A percentile compares a stretch with the other conserved stretches of the same genome.
Conservation (phyloP, 176 grass and related monocot genomes). For the Puccinellia tenuiflora region DNA sequence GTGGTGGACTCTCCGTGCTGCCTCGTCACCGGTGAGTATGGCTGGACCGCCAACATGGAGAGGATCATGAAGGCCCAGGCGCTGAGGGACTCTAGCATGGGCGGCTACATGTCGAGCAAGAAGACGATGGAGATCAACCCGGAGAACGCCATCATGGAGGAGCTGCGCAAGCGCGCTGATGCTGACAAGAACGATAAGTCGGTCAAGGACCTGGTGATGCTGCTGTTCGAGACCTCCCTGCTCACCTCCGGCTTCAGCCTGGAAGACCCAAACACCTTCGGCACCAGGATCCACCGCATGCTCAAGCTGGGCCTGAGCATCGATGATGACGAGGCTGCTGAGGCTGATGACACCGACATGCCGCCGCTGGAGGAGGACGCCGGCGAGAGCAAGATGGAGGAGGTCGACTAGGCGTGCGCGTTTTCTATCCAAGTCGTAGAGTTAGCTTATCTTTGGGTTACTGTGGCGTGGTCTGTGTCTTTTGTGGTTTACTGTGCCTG, state of each 20-base stretch:
- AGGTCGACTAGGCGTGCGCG: conserved; percentile 60
- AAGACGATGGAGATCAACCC: conserved; percentile 99
- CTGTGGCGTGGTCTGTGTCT: neutral
- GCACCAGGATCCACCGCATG: conserved; percentile 93
- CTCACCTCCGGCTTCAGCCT: conserved; percentile 98
- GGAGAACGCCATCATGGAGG: conserved; percentile 88
- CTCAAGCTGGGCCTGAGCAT: conserved; percentile 92
- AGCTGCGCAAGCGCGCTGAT: conserved; percentile 79
- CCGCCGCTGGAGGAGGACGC: conserved; percentile 84
- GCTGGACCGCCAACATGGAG: conserved; percentile 98
- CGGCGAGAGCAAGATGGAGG: conserved; percentile 99
- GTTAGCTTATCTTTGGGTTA: neutral
- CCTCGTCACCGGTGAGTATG: conserved; percentile 86
- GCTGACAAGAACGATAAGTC: conserved; percentile 96
- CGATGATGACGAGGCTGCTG: conserved; percentile 59
- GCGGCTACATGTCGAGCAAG: conserved; percentile 90
- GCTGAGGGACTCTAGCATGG: conserved; percentile 85
- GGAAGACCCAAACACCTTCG: conserved; percentile 97
- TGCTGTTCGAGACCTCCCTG: conserved; percentile 81
- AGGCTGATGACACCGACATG: conserved; percentile 87
- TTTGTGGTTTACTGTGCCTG: neutral
- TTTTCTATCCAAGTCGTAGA: neutral
- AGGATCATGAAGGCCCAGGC: conserved; percentile 99
- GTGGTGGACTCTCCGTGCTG: conserved; percentile 95
- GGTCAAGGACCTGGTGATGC: conserved; percentile 84